Base-by-base conservation (phyloP, 495 filamentous ascomycete species). In the Acidomyces sp. region DNA sequence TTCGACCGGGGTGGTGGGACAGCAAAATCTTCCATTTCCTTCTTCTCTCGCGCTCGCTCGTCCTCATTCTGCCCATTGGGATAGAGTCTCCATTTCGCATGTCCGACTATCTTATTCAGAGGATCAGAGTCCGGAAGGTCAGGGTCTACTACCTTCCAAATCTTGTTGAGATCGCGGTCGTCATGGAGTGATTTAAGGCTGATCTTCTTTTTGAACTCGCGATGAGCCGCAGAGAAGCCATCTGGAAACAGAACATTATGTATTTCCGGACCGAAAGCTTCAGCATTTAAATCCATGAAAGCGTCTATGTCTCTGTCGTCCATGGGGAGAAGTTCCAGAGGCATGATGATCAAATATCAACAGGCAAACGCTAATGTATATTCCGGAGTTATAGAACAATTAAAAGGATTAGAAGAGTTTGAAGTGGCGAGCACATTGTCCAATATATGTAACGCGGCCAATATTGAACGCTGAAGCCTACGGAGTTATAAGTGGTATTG, bases 121-220 rank as follows among this genome's bases (percentile, higher is more conserved):
- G 34, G 19, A 15, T 31, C 29, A 19, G 34, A 27, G 11, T 44
- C 39, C 10, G 42, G 37, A 2, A 45, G 22, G 36, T 41, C 37
- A 3, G 40, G 28, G 29, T 53, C 50, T 25, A 49, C 23, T 23
- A 45, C 37, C 23, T 53, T 53, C 18, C 34, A 24, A 27, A 34
- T 37, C 20, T 31, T 19, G 31, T 17, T 32, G 11, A 13, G 45
- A 1, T 49, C 46, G 2, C 42, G 48, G 19, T 42, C 15, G 30
- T 41, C 46, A 25, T 34, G 30, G 30, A 21, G 22, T 11, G 17
- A 25, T 13, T 45, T 18, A 20, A 40, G 19, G n/a, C 16, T 15
- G 13, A 13, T 28, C n/a, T 19, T 11, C 15, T 6, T 40, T 11
- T 26, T 16, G 6, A 28, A 26, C 12, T 42, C 32, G 23, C 39